Evolutionary conservation across 1,284 basidiomycete genomes (phyloP), one percentile per base, ranked within the genome.

Genomic region (Cryptococcus amylolentus): DNA sequence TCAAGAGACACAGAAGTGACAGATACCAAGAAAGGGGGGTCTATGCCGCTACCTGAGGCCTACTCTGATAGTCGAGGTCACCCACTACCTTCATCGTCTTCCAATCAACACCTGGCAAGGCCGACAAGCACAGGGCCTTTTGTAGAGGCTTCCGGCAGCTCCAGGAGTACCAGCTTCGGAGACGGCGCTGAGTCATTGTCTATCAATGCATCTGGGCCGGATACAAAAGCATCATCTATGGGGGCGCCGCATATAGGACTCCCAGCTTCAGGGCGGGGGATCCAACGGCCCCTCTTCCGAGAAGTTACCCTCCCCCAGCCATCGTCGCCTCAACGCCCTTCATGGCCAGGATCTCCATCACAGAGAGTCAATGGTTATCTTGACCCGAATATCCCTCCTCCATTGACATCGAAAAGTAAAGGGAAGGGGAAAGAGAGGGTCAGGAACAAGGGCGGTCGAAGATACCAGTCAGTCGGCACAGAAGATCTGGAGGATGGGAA

Each of bases 401-500:
- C 52, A 12, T n/a, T 16, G 8, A 49, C 41, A 18, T 31, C 54
- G 7, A 52, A 27, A 37, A 27, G 18, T 13, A 67, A 65, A 43
- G 60, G 61, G 3, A 71, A 70, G 51, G 64, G 52, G 6, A 71
- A 70, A 42, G 63, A 27, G 13, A 72, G 65, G 50, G 64, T 58
- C 27, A 64, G 53, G 49, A 52, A 58, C 38, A 55, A 62, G 46
- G 63, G 54, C 4, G 65, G 64, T 26, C 56, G 62, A 26, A 55
- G 41, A 38, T 67, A 70, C 54, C 60, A 67, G 4, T 52, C 61
- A 4, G 47, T 54, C 27, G 75, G 76, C 52, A 77, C 75, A 27
- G 77, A 78, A 41, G 80, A 78, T 27, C 80, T 81, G 51, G 59
- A 56, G 18, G 43, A 26, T 20, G 14, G 50, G 27, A 18, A 26